Conservation (phyloP, 1,284 basidiomycete species). For the Exobasidium cylindrosporum region DNA sequence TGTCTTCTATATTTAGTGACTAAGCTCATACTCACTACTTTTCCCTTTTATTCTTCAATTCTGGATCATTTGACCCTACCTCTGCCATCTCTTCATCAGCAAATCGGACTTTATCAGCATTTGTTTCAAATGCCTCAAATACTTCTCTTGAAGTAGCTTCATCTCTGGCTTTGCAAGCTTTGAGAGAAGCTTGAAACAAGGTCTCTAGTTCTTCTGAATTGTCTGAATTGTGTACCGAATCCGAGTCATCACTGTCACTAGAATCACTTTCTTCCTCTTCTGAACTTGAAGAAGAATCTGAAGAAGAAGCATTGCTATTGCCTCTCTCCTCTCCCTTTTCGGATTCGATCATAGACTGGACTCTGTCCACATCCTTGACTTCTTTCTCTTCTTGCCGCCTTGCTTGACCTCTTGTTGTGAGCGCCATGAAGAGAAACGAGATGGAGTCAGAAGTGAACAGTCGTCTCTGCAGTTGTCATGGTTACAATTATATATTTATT, state of each 20-base stretch:
- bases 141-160: background rate
- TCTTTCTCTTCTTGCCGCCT: background rate
- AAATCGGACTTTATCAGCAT: constrained; percentile 3
- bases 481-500: background rate
- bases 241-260: background rate
- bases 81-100: background rate
- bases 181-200: background rate
- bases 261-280: background rate
- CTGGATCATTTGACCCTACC: background rate
- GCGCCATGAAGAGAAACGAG: background rate
- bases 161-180: background rate
- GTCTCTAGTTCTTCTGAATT: background rate
- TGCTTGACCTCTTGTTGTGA: background rate
- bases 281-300: background rate
- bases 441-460: too few relatives aligned
- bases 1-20: too few relatives aligned
- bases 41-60: background rate
- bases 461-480: too few relatives aligned
- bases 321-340: background rate
- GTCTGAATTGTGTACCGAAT: background rate
- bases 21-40: too few relatives aligned
- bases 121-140: background rate
- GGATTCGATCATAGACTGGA: background rate
- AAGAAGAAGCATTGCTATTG: background rate
- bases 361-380: background rate